These are phyloP conservation scores for Diaporthe amygdali DNA, from an alignment of 2,329 filamentous ascomycete species.

Conservation along the genomic window DNA sequence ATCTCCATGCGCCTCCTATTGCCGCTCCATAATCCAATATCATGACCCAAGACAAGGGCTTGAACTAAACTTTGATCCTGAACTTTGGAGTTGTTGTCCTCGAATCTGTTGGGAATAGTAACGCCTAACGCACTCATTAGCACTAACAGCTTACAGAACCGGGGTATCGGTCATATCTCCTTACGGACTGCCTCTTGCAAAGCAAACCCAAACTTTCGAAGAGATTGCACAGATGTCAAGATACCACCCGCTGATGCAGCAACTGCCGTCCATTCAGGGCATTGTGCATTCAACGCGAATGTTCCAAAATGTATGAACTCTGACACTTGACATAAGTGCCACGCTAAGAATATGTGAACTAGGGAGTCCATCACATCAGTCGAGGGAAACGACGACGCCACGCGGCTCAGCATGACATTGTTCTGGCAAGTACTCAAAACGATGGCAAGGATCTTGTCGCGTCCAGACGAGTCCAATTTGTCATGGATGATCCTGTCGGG, in stretches of 20 bases:
- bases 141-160: background rate
- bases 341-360: conserved; percentile 64
- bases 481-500: conserved; percentile 45
- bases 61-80: conserved; percentile 55
- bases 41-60: conserved; percentile 52
- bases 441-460: conserved; percentile 69
- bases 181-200: conserved; percentile 57
- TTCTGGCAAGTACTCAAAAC: conserved; percentile 64
- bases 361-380: conserved; percentile 65
- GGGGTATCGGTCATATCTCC: conserved; percentile 23
- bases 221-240: conserved; percentile 59
- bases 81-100: conserved; percentile 53
- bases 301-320: conserved; percentile 67
- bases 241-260: conserved; percentile 66
- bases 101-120: conserved; percentile 45
- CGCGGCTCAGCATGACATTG: conserved; percentile 52
- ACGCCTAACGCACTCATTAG: conserved; percentile 33
- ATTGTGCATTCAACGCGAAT: conserved; percentile 59
- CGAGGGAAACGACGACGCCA: conserved; percentile 67
- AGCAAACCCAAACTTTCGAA: conserved; percentile 66
- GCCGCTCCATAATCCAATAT: conserved; percentile 60
- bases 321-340: conserved; percentile 60
- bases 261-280: conserved; percentile 64
- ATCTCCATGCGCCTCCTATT: conserved; percentile 62
- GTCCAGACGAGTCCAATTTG: conserved; percentile 50